phyloP scores from a whole-genome alignment of 2,329 filamentous ascomycete genomes.

The Cladosporium sp. region DNA sequence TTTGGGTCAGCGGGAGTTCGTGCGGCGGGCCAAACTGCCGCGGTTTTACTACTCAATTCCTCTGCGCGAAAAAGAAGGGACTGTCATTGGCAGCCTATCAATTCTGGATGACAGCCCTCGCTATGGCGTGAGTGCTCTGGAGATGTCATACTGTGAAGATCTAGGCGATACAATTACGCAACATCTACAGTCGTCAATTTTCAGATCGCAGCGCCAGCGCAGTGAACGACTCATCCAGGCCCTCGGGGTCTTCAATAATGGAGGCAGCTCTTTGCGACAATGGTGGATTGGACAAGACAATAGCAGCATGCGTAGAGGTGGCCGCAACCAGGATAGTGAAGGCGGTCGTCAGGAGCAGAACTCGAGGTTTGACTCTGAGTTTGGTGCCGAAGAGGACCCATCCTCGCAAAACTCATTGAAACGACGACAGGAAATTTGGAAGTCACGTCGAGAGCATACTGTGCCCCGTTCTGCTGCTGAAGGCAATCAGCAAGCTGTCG shows the following conservation, averaged over 20 bases:
- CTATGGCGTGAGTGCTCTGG: conserved; percentile 45
- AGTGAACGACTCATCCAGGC: conserved; percentile 52
- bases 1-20: conserved; percentile 11
- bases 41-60: conserved; percentile 56
- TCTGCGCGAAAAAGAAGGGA: conserved; percentile 52
- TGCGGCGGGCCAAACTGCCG: conserved; percentile 10
- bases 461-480: neutral
- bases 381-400: conserved; percentile 12
- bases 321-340: conserved; percentile 1
- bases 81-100: conserved; percentile 56
- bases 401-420: neutral
- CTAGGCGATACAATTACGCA: conserved; percentile 54
- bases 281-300: conserved; percentile 28
- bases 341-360: neutral
- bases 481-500: neutral
- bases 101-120: conserved; percentile 57
- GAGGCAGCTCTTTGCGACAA: conserved; percentile 21
- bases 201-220: conserved; percentile 47
- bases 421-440: neutral
- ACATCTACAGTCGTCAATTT: conserved; percentile 53
- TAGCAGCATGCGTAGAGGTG: conserved; percentile 3
- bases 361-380: conserved; percentile 17
- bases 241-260: conserved; percentile 42
- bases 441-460: neutral
- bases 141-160: conserved; percentile 54